Conservation (phyloP, 306 rosid species). For the Rosa lucieae region DNA sequence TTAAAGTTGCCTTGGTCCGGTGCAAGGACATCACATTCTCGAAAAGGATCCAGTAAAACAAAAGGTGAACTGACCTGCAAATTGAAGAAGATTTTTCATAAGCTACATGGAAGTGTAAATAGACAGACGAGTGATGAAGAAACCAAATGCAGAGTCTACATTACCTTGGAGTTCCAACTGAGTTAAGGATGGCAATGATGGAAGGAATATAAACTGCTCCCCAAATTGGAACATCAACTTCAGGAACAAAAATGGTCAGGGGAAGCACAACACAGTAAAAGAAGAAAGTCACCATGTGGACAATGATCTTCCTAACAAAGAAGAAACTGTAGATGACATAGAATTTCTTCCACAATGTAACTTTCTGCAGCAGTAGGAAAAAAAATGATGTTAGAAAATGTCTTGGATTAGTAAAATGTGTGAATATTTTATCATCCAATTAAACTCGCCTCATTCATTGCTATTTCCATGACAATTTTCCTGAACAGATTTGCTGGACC, state of each 20-base stretch:
- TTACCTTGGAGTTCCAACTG: slow-evolving; percentile 99
- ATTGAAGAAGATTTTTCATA: slow-evolving; percentile 12
- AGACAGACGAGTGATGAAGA: slow-evolving; percentile 1
- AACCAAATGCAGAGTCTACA: background rate
- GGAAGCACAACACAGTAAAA: slow-evolving; percentile 97
- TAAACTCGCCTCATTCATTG: slow-evolving; percentile 66
- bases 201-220: slow-evolving; percentile 99
- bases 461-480: slow-evolving; percentile 94
- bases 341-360: slow-evolving; percentile 85
- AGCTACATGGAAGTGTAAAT: background rate
- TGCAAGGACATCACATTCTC: slow-evolving; percentile 99
- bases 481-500: slow-evolving; percentile 98
- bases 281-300: slow-evolving; percentile 91
- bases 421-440: background rate
- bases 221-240: slow-evolving; percentile 97
- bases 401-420: background rate
- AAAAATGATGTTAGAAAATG: slow-evolving; percentile 13
- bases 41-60: slow-evolving; percentile 96
- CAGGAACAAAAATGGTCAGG: slow-evolving; percentile 89
- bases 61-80: slow-evolving; percentile 84
- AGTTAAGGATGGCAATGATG: slow-evolving; percentile 88
- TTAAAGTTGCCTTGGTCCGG: slow-evolving; percentile 91
- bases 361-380: slow-evolving; percentile 59
- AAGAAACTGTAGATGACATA: slow-evolving; percentile 97
- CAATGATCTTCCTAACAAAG: slow-evolving; percentile 91